A percentile compares a stretch with the other conserved stretches of the same genome.
Conservation (phyloP, 192 early-diverging fungal genomes). For the Chytriomyces hyalinus region DNA sequence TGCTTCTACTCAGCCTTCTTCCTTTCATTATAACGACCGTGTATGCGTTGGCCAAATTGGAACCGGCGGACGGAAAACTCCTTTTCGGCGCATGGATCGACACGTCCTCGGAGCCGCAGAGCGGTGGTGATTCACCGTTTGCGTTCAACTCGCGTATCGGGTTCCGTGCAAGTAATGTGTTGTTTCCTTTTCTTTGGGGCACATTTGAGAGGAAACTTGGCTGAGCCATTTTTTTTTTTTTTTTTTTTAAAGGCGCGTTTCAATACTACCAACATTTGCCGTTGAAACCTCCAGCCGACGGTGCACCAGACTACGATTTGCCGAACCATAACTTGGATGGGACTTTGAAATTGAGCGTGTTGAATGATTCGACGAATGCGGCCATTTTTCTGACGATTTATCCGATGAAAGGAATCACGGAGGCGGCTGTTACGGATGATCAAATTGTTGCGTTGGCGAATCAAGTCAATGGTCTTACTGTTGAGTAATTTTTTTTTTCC, state of each 20-base stretch:
- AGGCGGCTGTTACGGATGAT: neutral
- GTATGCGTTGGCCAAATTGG: constrained; percentile 3
- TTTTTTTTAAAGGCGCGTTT: constrained; percentile 24
- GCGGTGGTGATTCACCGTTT: neutral
- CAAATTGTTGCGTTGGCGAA: constrained; percentile 11
- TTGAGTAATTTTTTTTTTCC: neutral
- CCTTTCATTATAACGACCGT: neutral
- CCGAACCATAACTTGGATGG: constrained; percentile 20
- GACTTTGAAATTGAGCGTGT: constrained; percentile 10
- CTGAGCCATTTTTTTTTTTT: too few species aligned
- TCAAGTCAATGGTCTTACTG: constrained; percentile 26
- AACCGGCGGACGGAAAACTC: constrained; percentile 22
- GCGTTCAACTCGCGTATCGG: constrained; percentile 28
- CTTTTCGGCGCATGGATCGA: constrained; percentile 26
- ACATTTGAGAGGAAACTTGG: too few species aligned
- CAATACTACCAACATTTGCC: constrained; percentile 15
- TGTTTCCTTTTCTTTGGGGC: too few species aligned
- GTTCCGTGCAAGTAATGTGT: neutral
- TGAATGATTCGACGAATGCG: constrained; percentile 33
- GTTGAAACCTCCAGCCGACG: neutral
- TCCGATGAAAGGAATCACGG: constrained; percentile 3
- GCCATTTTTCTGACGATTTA: constrained; percentile 35
- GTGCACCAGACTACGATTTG: neutral
- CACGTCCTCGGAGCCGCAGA: constrained; percentile 1
- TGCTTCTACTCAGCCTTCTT: too few species aligned